phyloP scores from a whole-genome alignment of 176 grass and related monocot genomes.

The Lolium rigidum region DNA sequence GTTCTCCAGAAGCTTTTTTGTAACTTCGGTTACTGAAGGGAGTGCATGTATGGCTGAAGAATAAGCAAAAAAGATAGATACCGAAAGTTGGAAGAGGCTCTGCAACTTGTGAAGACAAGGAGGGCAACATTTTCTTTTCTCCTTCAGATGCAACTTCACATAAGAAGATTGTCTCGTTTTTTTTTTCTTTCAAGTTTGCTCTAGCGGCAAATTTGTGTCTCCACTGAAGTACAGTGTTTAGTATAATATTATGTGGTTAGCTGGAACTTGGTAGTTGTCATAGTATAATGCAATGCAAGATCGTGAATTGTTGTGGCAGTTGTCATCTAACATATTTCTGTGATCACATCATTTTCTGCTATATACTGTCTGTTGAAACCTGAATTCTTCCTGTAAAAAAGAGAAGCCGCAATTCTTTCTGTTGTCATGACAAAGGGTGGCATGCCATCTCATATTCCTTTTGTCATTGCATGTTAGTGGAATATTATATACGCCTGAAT shows the following conservation, averaged over 20 bases:
- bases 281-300: constrained; percentile 5
- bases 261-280: constrained; percentile 17
- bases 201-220: constrained; percentile 35
- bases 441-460: constrained; percentile 22
- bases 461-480: constrained; percentile 30
- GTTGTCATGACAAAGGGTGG: constrained; percentile 14
- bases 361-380: constrained; percentile 1
- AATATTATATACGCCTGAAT: background rate
- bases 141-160: background rate
- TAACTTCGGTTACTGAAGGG: constrained; percentile 29
- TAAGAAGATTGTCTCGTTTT: constrained; percentile 18
- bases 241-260: background rate
- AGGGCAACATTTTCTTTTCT: constrained; percentile 17
- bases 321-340: background rate
- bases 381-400: background rate
- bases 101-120: constrained; percentile 47
- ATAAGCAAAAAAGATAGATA: constrained; percentile 21
- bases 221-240: background rate
- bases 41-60: constrained; percentile 12
- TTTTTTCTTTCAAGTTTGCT: constrained; percentile 34
- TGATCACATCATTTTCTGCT: constrained; percentile 4
- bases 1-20: constrained; percentile 33
- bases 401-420: background rate
- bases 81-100: constrained; percentile 23
- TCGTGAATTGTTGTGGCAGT: constrained; percentile 29